phyloP scores from a whole-genome alignment of 2,329 filamentous ascomycete genomes.

The Diaporthe longicolla region DNA sequence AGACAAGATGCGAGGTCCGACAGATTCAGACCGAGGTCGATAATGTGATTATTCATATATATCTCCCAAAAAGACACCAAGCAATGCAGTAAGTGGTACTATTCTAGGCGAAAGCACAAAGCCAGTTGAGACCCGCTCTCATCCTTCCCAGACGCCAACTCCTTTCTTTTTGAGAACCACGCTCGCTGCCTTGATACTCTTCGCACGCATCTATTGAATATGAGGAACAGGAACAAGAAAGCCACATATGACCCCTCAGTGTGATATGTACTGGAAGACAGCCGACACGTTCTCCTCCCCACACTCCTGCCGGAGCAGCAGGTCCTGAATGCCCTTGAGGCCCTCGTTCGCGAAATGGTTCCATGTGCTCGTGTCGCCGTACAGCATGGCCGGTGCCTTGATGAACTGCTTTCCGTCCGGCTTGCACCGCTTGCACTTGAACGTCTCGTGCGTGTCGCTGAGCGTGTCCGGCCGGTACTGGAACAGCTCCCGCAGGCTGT shows the following conservation, averaged over 20 bases:
- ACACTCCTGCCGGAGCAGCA: slow-evolving; percentile 89
- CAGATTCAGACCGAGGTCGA: not conserved
- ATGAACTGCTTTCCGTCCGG: slow-evolving; percentile 88
- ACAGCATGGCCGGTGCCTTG: slow-evolving; percentile 94
- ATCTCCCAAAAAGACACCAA: slow-evolving; percentile 33
- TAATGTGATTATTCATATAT: slow-evolving; percentile 29
- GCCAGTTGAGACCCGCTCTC: slow-evolving; percentile 8
- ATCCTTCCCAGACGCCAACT: slow-evolving; percentile 3
- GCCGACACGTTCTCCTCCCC: slow-evolving; percentile 86
- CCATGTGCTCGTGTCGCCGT: slow-evolving; percentile 99
- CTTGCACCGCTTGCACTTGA: slow-evolving; percentile 97
- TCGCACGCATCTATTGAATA: not conserved
- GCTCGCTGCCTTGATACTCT: not conserved
- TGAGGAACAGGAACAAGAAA: not conserved
- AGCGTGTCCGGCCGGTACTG: slow-evolving; percentile 88
- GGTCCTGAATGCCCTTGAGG: slow-evolving; percentile 87
- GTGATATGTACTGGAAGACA: slow-evolving; percentile 99
- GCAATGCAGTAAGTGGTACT: slow-evolving; percentile 21
- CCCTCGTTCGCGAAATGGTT: slow-evolving; percentile 93
- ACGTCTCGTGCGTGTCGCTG: slow-evolving; percentile 97
- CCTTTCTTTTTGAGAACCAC: not conserved
- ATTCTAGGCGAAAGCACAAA: slow-evolving; percentile 6
- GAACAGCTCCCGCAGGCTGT: slow-evolving; percentile 92
- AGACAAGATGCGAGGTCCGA: not conserved
- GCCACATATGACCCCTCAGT: slow-evolving; percentile 57